Evolutionary conservation across 1,284 basidiomycete species (phyloP).

Genomic region (Meira miltonrushii): DNA sequence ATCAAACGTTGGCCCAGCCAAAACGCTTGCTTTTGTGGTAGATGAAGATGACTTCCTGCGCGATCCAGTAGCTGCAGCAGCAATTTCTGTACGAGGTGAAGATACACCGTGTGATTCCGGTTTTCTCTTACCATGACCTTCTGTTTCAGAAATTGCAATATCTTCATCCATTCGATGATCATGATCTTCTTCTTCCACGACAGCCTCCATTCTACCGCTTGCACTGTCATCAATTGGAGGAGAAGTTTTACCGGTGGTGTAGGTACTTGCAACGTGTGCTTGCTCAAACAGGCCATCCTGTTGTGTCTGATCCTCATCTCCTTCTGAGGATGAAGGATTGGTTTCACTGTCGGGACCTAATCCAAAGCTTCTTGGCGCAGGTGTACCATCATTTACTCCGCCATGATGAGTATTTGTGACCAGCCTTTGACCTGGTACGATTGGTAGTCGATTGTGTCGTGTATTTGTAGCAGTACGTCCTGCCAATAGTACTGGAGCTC

Average conservation of each 20-base stretch:
- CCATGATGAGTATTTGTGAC: not conserved
- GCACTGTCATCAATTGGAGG: not conserved
- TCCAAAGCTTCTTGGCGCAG: constrained; percentile 8
- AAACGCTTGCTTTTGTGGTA: constrained; percentile 4
- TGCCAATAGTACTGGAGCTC: constrained; percentile 9
- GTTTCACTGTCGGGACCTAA: not conserved
- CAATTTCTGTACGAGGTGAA: not conserved
- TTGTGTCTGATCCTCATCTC: not conserved
- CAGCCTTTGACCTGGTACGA: not conserved
- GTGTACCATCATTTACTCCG: not conserved
- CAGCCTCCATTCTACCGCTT: not conserved
- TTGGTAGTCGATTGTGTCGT: not conserved
- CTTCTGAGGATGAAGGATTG: not conserved
- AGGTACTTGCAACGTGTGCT: not conserved
- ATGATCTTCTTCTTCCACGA: not conserved
- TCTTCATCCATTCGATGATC: not conserved
- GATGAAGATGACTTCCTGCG: not conserved
- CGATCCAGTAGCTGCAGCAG: not conserved
- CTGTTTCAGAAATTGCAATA: not conserved
- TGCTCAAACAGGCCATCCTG: not conserved
- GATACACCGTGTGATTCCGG: not conserved
- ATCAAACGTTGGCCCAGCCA: constrained; percentile 32
- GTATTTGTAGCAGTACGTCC: constrained; percentile 7
- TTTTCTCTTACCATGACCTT: not conserved
- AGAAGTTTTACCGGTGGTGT: not conserved